These are phyloP conservation scores for Aspergillus phoenicis DNA, from an alignment of 2,329 filamentous ascomycete species.

Conservation along the genomic window DNA sequence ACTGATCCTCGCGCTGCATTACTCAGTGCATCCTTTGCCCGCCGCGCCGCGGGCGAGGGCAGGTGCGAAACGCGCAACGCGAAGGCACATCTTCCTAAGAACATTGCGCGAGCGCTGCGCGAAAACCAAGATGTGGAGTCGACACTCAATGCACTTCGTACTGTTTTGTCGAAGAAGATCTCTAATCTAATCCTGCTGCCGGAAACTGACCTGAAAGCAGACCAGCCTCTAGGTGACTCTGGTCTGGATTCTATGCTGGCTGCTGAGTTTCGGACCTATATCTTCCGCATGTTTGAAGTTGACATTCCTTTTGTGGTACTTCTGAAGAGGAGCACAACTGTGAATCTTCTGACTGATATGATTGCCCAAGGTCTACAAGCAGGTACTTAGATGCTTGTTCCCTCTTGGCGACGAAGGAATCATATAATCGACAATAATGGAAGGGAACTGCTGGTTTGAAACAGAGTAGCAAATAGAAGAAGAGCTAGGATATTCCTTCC, in stretches of 20 bases:
- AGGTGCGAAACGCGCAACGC: background rate
- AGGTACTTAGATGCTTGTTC: no score
- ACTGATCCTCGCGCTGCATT: conserved; percentile 10
- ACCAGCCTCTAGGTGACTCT: conserved; percentile 12
- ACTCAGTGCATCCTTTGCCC: background rate
- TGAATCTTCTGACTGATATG: background rate
- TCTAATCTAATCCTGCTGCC: background rate
- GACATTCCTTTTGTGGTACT: conserved; percentile 23
- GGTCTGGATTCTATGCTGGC: conserved; percentile 32
- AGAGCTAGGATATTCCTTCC: no score
- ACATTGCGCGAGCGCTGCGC: background rate
- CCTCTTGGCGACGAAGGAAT: no score
- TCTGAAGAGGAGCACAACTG: background rate
- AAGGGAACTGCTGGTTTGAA: no score
- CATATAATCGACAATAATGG: no score
- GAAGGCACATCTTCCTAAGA: background rate
- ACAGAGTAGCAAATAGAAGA: no score
- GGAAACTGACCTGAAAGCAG: background rate
- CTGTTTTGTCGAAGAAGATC: background rate
- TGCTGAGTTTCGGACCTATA: conserved; percentile 27
- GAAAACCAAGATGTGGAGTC: background rate
- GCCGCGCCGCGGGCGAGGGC: background rate
- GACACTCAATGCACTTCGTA: background rate
- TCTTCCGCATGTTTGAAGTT: conserved; percentile 21
- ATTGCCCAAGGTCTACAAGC: background rate